Percentiles rank a stretch among this genome's conserved stretches.
Evolutionary conservation across 176 grass and related monocot genomes (phyloP).

Genomic region (Aegilops tauschii): DNA sequence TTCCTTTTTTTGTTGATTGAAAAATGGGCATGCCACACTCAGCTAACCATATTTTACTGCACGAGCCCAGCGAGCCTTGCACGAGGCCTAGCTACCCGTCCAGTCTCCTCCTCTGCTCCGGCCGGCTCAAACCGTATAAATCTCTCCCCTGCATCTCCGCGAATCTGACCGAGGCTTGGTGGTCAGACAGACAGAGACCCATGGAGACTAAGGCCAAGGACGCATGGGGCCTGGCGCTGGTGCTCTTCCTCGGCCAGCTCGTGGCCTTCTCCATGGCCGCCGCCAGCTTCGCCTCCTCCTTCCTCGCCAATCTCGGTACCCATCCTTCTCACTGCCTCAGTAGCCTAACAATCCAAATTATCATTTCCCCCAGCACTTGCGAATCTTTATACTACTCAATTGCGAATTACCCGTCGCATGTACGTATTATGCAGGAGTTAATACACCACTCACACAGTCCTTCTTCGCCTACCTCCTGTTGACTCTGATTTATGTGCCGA

Average conservation of each 20-base stretch:
- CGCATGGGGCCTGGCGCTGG: constrained; percentile 25
- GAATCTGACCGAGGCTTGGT: background rate
- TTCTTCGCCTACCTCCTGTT: constrained; percentile 49
- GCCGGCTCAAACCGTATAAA: background rate
- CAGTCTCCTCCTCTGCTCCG: no score
- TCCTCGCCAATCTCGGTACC: constrained; percentile 35
- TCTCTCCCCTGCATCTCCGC: background rate
- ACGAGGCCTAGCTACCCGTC: no score
- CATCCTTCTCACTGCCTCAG: no score
- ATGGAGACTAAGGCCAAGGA: constrained; percentile 36
- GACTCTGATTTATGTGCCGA: constrained; percentile 41
- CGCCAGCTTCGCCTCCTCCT: constrained; percentile 54
- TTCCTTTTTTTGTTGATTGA: no score
- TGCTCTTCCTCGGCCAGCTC: constrained; percentile 60
- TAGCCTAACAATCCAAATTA: no score
- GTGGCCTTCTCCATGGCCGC: constrained; percentile 53
- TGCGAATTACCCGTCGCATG: no score
- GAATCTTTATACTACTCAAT: no score
- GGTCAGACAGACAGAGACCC: background rate
- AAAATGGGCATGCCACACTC: background rate
- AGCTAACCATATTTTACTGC: background rate
- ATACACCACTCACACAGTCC: constrained; percentile 54
- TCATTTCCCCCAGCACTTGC: no score
- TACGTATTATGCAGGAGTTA: constrained; percentile 24
- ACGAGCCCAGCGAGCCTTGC: no score